Base-by-base conservation (phyloP, 306 rosid species). In the Quercus aquifolioides region DNA sequence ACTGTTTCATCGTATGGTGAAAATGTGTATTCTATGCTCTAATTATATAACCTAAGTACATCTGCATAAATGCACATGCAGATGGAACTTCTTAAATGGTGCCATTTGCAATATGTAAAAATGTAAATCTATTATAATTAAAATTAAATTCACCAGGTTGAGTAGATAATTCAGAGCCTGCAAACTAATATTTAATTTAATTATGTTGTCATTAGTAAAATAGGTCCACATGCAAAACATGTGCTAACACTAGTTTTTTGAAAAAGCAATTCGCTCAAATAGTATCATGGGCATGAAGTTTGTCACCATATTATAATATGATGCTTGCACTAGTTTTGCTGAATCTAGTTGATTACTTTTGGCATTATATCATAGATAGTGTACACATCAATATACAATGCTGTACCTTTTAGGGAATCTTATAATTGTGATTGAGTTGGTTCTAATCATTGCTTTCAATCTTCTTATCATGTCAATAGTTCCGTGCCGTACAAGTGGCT, bases 401-500 rank as follows among this genome's bases (percentile, higher is more conserved):
- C 5, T 1, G 52, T 19, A 35, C 17, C 26, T 67, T 67, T 67
- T 35, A 7, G 18, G 12, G 21, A 64, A 15, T 68, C 15, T 35
- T 35, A 35, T 9, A 49, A 19, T 33, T 68, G n/a, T n/a, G n/a
- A 30, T 31, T 8, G 52, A 68, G 51, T 68, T 63, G 26, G 38
- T 67, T 35, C 38, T 67, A 23, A 35, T 67, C 26, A 35, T 67
- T 35, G 52, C 4, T 68, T 68, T 68, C 52, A 25, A 33, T 20
- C 60, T 76, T 79, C 28, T 64, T 74, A 33, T 67, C 65, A 55
- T 72, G 73, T 62, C 71, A 74, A 81, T 77, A 93, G 97, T 80
- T 81, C 89, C 41, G 58, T 93, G 65, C 89, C 96, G 46, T 93
- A 93, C 81, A 55, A 81, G 71, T 93, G 94, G 96, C 89, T 93